A percentile compares a stretch with the other conserved stretches of the same genome.
phyloP scores from a whole-genome alignment of 441 rosid genomes.

The Sinapis alba region DNA sequence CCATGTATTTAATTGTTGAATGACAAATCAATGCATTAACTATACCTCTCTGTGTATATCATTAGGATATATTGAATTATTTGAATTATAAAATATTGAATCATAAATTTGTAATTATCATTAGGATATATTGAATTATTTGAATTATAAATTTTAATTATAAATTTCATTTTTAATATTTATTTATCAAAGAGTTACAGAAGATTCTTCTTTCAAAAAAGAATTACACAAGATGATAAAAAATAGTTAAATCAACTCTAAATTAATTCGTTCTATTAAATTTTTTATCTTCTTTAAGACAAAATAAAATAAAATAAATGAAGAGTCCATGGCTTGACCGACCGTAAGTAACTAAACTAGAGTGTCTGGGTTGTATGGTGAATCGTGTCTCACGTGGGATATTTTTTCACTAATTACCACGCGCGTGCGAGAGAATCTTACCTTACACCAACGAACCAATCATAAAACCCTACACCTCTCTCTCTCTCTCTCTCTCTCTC shows the following conservation, averaged over 20 bases:
- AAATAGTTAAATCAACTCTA: not conserved
- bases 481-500: not conserved
- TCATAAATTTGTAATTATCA: not conserved
- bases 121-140: no score
- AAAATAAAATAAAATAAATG: not conserved
- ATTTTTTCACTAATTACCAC: conserved; percentile 35
- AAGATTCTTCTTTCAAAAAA: no score
- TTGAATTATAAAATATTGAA: not conserved
- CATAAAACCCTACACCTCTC: conserved; percentile 49
- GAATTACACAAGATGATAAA: not conserved
- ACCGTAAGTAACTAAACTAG: not conserved
- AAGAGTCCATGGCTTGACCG: not conserved
- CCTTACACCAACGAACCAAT: conserved; percentile 27
- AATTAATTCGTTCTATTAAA: not conserved
- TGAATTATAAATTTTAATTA: not conserved
- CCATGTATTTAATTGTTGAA: not conserved
- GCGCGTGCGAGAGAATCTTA: conserved; percentile 25
- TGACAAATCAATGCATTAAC: not conserved
- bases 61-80: no score
- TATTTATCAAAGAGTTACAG: not conserved
- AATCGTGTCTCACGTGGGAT: not conserved
- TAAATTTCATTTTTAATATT: not conserved
- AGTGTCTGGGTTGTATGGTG: conserved; percentile 21
- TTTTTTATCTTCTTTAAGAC: not conserved
- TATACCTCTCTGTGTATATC: no score